These are phyloP conservation scores for Poa pratensis DNA, from an alignment of 176 grass and related monocot species.

Conservation along the genomic window DNA sequence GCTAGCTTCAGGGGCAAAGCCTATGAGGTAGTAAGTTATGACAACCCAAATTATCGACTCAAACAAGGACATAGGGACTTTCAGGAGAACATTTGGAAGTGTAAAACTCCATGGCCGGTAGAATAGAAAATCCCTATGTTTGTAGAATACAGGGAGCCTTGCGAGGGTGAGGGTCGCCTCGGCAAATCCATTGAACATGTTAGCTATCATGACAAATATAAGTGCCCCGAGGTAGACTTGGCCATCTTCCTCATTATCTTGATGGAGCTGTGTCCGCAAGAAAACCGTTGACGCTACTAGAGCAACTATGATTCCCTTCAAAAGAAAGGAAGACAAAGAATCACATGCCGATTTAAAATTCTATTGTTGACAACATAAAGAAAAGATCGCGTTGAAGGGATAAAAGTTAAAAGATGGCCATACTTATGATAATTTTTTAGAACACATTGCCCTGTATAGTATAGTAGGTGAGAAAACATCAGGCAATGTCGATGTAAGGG, in stretches of 20 bases:
- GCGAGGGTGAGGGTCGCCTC: constrained; percentile 68
- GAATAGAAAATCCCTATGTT: constrained; percentile 87
- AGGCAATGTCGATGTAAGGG: neutral
- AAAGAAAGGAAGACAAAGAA: constrained; percentile 40
- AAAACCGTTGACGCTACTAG: constrained; percentile 74
- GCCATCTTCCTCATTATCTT: constrained; percentile 62
- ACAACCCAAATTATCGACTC: constrained; percentile 76
- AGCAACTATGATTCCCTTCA: constrained; percentile 69
- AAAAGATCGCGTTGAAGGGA: neutral
- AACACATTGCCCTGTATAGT: neutral
- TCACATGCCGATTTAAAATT: constrained; percentile 5
- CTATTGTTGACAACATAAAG: neutral
- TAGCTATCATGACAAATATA: constrained; percentile 76
- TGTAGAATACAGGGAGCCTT: constrained; percentile 90
- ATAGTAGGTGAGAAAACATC: constrained; percentile 1
- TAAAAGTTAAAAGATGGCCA: neutral
- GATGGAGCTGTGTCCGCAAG: constrained; percentile 62
- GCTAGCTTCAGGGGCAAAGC: constrained; percentile 91
- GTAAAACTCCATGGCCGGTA: constrained; percentile 77
- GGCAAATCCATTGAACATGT: constrained; percentile 93
- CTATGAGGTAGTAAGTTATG: constrained; percentile 82
- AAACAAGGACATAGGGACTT: constrained; percentile 69
- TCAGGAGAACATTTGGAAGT: constrained; percentile 79
- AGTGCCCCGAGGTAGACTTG: constrained; percentile 83
- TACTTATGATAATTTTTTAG: neutral